Conservation (phyloP, 2,329 filamentous ascomycete genomes). For the Penicillium hordei region DNA sequence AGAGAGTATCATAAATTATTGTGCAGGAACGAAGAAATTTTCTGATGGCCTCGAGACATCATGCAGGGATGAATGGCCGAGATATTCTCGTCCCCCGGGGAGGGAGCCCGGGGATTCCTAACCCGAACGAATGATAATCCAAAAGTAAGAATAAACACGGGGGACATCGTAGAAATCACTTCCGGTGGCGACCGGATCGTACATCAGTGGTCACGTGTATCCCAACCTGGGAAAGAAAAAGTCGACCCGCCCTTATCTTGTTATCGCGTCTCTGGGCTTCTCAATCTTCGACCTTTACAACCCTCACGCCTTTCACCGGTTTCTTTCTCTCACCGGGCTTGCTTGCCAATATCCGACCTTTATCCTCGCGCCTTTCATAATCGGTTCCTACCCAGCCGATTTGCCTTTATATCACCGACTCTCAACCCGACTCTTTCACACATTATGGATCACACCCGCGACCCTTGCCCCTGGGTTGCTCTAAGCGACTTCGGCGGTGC, state of each 20-base stretch:
- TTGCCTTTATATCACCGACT: background rate
- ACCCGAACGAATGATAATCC: background rate
- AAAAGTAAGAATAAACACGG: background rate
- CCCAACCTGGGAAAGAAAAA: background rate
- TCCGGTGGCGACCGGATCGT: background rate
- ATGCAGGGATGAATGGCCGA: background rate
- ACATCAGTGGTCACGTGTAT: background rate
- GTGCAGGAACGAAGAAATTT: background rate
- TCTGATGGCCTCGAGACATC: background rate
- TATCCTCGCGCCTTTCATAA: background rate
- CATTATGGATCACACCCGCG: constrained; percentile 88
- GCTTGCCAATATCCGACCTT: background rate
- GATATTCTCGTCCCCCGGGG: background rate
- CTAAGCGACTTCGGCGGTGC: constrained; percentile 97
- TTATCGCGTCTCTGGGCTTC: background rate
- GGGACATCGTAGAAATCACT: background rate
- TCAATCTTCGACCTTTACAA: background rate
- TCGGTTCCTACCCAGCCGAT: background rate
- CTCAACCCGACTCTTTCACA: background rate
- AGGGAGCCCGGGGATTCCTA: background rate
- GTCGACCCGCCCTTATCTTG: background rate
- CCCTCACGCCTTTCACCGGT: background rate
- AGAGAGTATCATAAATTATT: background rate
- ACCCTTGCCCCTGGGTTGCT: constrained; percentile 95
- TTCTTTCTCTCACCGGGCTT: too few species aligned